Evolutionary conservation across 2,329 filamentous ascomycete species (phyloP), one percentile per base, ranked within the genome.

Genomic region (Claviceps paspali): DNA sequence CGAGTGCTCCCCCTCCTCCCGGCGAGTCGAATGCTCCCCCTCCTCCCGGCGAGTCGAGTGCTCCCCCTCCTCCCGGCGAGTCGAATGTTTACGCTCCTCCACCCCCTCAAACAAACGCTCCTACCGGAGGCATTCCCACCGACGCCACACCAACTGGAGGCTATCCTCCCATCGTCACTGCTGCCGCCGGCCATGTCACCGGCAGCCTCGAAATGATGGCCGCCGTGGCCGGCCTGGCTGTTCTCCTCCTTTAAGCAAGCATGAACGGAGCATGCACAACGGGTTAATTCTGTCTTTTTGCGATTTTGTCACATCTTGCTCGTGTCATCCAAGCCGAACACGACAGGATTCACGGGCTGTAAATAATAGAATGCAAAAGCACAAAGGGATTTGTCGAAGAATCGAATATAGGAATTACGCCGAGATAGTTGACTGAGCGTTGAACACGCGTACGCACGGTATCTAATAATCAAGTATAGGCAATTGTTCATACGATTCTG

Each of bases 201-300:
- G 47, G 49, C 38, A 49, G 49, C 42, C 38, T 54, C 32, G 47
- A 50, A 42, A 40, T 51, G 36, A 47, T 49, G 33, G 52, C 49
- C 35, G 53, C 47, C 31, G 52, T 52, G 15, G 54, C 48, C 23
- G 56, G 51, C 48, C 40, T 57, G 33, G 49, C 50, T 33, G 55
- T 48, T 27, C 36, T 59, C 44, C 45, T 60, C 27, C 24, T 42
- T 18, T 32, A 36, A 29, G n/a, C n/a, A n/a, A n/a, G n/a, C n/a
- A n/a, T n/a, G 21, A 8, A 22, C 21, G 8, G 21, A 8, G 21
- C 21, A 22, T 8, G 5, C 5, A 8, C 21, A 22, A 22, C 21
- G 5, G 5, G 8, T 8, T 5, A 22, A 8, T 8, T 5, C 21
- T 22, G 8, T 22, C 8, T 5, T 22, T 22, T 22, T 22, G 5